Base-by-base conservation (phyloP, 2,329 filamentous ascomycete genomes). In the Intubia oerlemansii region DNA sequence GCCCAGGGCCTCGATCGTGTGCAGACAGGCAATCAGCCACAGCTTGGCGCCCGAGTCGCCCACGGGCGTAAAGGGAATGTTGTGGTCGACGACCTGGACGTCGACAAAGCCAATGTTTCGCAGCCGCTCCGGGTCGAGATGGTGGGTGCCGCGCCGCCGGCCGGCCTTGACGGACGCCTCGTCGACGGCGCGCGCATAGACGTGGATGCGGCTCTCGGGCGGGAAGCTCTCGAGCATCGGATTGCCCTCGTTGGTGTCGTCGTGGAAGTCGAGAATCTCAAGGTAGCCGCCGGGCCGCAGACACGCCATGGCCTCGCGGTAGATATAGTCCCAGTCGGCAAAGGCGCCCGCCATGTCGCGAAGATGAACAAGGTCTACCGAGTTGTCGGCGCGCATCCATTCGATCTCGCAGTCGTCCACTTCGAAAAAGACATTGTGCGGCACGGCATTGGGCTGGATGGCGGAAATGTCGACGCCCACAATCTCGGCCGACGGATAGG, bases 381-480 rank as follows among this genome's bases (percentile, higher is more conserved):
- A 44, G 39, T 66, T 47, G 4, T 52, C 43, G 4, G 55, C 53
- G 10, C 60, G 55, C 33, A 65, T 59, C 64, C 64, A 69, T 24
- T 66, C 62, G 15, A 35, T 20, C 9, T 67, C 62, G 25, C 62
- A 64, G 38, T 68, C 60, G 37, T 68, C 62, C 5, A 68, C 53
- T 43, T 67, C 62, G 46, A 66, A 68, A 38, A 60, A 65, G 22
- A 66, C 55, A 35, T 69, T 69, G 40, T 59, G 57, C 5, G 64
- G 64, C 6, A 63, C 59, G 19, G 57, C 55, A 13, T 53, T 54
- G n/a, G 59, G 59, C 37, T 66, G 62, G 27, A 67, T 62, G 33
- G 64, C 62, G 11, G 62, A 59, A 32, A 67, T 65, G 36, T 69
- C 64, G 24, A 60, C 66, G 14, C 64, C 64, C 5, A 62, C 57